phyloP scores from a whole-genome alignment of 306 rosid species.

The Albizia julibrissin region DNA sequence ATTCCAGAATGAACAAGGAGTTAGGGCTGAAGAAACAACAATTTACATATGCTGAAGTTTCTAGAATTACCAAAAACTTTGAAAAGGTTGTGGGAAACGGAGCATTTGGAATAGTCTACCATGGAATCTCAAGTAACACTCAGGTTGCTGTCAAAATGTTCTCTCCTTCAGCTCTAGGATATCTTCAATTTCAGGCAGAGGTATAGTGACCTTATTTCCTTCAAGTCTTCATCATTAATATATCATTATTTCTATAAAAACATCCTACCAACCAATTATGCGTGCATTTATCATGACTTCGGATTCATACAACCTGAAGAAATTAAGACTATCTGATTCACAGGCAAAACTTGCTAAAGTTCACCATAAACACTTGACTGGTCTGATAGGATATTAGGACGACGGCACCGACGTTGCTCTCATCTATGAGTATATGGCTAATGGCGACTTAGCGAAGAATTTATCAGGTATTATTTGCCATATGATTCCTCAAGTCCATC shows the following conservation, averaged over 20 bases:
- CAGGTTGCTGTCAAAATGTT: conserved; percentile 42
- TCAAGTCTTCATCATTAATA: background rate
- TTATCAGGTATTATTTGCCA: conserved; percentile 19
- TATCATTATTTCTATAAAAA: background rate
- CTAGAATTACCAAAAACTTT: conserved; percentile 29
- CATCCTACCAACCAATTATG: no score
- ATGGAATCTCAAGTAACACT: conserved; percentile 16
- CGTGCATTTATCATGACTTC: background rate
- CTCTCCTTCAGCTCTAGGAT: conserved; percentile 35
- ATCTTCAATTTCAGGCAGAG: conserved; percentile 39
- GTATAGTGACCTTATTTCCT: background rate
- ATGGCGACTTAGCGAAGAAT: conserved; percentile 29
- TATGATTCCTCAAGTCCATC: background rate
- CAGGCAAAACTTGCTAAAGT: conserved; percentile 35
- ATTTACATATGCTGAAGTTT: conserved; percentile 39
- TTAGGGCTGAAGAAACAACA: background rate
- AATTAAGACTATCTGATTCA: background rate
- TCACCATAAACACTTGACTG: conserved; percentile 37
- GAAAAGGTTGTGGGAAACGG: conserved; percentile 33
- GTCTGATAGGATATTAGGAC: conserved; percentile 32
- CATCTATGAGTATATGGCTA: conserved; percentile 37
- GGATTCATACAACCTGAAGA: background rate
- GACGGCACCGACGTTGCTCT: conserved; percentile 25
- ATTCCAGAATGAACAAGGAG: no score
- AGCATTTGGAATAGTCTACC: conserved; percentile 41